Percentiles rank a stretch among this genome's conserved stretches.
These are phyloP conservation scores for Tylopilus plumbeoviolaceoides DNA, from an alignment of 768 basidiomycete genomes.

Conservation along the genomic window DNA sequence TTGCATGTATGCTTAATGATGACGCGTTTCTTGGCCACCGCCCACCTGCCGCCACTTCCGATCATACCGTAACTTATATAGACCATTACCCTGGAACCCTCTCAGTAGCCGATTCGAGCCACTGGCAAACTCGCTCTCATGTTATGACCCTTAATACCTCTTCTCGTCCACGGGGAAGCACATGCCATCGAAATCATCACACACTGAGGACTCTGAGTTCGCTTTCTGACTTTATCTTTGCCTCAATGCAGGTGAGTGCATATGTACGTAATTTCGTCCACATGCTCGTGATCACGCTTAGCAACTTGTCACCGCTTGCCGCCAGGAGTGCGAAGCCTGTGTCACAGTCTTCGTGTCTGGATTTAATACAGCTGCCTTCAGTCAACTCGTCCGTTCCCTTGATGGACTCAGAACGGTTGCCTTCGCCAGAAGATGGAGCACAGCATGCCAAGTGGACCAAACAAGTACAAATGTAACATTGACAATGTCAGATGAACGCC, in stretches of 20 bases:
- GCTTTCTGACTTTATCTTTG: too few relatives aligned
- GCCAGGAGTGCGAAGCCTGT: too few relatives aligned
- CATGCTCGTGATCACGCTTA: too few relatives aligned
- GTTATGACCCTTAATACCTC: background rate
- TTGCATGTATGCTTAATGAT: background rate
- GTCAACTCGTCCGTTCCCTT: too few relatives aligned
- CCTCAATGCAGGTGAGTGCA: too few relatives aligned
- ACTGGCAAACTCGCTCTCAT: too few relatives aligned
- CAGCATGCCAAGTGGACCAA: background rate
- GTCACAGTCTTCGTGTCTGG: too few relatives aligned
- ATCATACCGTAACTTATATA: background rate
- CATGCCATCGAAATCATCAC: background rate
- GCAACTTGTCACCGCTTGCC: too few relatives aligned
- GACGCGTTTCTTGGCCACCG: constrained; percentile 1
- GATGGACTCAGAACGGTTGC: background rate
- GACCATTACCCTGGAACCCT: constrained; percentile 4
- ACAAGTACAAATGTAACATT: background rate
- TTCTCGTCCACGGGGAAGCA: background rate
- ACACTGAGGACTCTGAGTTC: too few relatives aligned
- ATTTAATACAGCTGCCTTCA: too few relatives aligned
- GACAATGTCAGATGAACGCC: background rate
- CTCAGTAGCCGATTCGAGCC: background rate
- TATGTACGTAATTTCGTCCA: too few relatives aligned
- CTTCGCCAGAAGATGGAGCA: background rate
- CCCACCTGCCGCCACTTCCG: background rate